Base-by-base conservation (phyloP, 2,329 filamentous ascomycete species). In the Verticillium nonalfalfae region DNA sequence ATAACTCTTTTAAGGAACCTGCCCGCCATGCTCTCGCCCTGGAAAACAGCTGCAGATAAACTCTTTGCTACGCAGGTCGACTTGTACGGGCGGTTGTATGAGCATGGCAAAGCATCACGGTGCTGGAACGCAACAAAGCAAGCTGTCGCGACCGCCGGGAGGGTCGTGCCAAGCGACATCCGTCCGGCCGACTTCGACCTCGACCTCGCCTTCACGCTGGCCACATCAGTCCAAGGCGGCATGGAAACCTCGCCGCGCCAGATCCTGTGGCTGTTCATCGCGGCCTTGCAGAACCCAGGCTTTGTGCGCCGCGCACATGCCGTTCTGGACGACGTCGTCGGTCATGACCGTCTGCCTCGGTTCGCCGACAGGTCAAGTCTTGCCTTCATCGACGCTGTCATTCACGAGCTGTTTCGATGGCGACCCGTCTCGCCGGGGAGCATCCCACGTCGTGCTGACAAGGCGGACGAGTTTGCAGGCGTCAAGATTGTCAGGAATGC, bases 351-450 rank as follows among this genome's bases (percentile, higher is more conserved):
- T 2, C 57, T 76, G 36, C 78, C 79, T 0, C 67, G 64, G 0
- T 77, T 75, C 64, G 66, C 73, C 1, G 78, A 81, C 61, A 69
- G 72, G 21, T 61, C 69, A 2, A 68, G 71, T 14, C 64, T 82
- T 21, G 73, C 75, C 0, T 81, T 81, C 63, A 72, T 82, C 9
- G 69, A 73, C 34, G 76, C 75, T 35, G 69, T 78, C 9, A 63
- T 78, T 59, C 75, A 77, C 55, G 80, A 83, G 66, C 66, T 71
- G 1, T 64, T 81, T 26, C 74, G 79, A 4, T 82, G 80, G 79
- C 73, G 78, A 10, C 78, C 79, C 0, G 71, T 76, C 0, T 68
- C 69, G 0, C 68, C 72, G 1, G 69, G 71, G 6, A 73, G 73
- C 7, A 71, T 78, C 1, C 78, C 79, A 0, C 75, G 77, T 26